Evolutionary conservation across 2,329 filamentous ascomycete species (phyloP).

Genomic region (Diaporthe sp.): DNA sequence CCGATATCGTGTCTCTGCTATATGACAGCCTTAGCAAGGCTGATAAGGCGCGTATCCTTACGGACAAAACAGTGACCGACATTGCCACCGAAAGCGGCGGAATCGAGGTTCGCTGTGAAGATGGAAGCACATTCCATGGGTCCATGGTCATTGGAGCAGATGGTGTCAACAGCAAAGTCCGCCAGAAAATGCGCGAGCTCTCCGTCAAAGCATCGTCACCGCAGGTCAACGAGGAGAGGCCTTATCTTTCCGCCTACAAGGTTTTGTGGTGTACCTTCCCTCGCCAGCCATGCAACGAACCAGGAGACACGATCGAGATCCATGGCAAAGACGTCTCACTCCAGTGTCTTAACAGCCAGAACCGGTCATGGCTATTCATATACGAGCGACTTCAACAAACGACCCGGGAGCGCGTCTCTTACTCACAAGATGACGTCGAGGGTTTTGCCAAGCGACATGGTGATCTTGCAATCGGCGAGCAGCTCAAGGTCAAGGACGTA

Average conservation of each 20-base stretch:
- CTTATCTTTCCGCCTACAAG: conserved; percentile 51
- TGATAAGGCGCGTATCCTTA: background rate
- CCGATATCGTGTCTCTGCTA: conserved; percentile 21
- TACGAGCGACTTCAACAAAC: conserved; percentile 50
- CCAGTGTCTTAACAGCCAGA: conserved; percentile 50
- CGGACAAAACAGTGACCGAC: conserved; percentile 10
- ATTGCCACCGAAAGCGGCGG: background rate
- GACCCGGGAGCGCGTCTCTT: conserved; percentile 46
- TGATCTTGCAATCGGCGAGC: conserved; percentile 46
- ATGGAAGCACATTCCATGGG: conserved; percentile 47
- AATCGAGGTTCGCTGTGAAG: conserved; percentile 1
- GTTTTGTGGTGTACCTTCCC: conserved; percentile 53
- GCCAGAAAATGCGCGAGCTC: conserved; percentile 52
- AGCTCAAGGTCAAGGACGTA: conserved; percentile 50
- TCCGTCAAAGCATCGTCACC: conserved; percentile 42
- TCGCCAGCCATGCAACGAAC: conserved; percentile 26
- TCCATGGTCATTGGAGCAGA: conserved; percentile 59
- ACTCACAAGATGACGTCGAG: conserved; percentile 48
- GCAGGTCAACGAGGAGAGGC: conserved; percentile 45
- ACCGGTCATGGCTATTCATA: conserved; percentile 51
- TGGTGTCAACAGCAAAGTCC: conserved; percentile 56
- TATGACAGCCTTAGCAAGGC: conserved; percentile 19
- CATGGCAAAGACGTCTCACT: conserved; percentile 47
- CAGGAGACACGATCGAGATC: conserved; percentile 50
- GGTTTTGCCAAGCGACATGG: conserved; percentile 47